Percentiles rank a stretch among this genome's conserved stretches.
These are phyloP conservation scores for Besnoitia besnoiti DNA, from an alignment of 169 alveolate species.

Conservation along the genomic window DNA sequence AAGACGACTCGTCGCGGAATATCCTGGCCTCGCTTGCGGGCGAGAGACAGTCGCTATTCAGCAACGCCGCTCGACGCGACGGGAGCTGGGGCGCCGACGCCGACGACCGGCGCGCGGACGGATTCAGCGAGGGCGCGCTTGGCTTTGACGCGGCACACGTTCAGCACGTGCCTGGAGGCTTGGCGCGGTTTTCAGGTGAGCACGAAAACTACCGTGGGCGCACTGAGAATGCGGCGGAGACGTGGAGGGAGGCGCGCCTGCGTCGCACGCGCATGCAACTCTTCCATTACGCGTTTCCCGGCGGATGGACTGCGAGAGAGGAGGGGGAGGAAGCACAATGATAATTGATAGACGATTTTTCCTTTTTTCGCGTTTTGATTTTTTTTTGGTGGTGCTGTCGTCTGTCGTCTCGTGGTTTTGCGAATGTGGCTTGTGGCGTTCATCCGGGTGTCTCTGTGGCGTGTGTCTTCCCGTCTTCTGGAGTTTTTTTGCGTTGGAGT, in stretches of 20 bases:
- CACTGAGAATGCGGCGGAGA: too few relatives aligned
- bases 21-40: not conserved
- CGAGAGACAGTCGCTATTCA: too few relatives aligned
- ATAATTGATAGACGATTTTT: not conserved
- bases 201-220: too few relatives aligned
- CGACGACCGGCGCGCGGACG: not conserved
- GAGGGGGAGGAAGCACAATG: not conserved
- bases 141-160: not conserved
- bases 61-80: constrained; percentile 12
- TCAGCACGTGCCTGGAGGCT: constrained; percentile 1
- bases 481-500: not conserved
- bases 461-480: not conserved
- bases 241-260: not conserved
- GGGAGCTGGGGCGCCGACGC: not conserved
- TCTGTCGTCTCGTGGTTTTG: not conserved
- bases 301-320: not conserved
- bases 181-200: constrained; percentile 1
- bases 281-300: too few relatives aligned
- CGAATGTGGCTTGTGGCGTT: too few relatives aligned
- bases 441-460: too few relatives aligned
- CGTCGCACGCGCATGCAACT: not conserved
- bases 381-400: not conserved
- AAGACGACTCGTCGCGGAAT: constrained; percentile 20
- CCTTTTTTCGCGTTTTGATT: not conserved
- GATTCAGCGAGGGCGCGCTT: not conserved